Conservation (phyloP, 1,284 basidiomycete genomes). For the Mycena citricolor region DNA sequence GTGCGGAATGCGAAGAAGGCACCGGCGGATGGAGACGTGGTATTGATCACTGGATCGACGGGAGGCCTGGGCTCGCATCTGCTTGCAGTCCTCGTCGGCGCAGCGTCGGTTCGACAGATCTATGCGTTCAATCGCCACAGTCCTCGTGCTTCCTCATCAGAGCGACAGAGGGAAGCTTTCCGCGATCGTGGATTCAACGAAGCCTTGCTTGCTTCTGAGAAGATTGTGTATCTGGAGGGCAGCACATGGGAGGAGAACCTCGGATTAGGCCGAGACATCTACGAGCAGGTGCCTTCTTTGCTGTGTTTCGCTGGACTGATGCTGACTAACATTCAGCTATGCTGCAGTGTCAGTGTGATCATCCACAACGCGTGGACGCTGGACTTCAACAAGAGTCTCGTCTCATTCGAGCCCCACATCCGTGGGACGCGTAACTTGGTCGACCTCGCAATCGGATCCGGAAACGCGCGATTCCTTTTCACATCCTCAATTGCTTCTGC, state of each 20-base stretch:
- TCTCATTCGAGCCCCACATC: constrained; percentile 39
- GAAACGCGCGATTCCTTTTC: too few relatives aligned
- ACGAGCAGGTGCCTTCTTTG: not conserved
- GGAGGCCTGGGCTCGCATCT: constrained; percentile 32
- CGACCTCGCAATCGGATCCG: constrained; percentile 27
- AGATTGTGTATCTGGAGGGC: constrained; percentile 32
- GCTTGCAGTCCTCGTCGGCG: constrained; percentile 26
- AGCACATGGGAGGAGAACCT: constrained; percentile 27
- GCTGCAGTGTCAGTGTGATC: constrained; percentile 29
- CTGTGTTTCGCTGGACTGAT: not conserved
- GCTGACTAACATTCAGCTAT: too few relatives aligned
- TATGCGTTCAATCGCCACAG: constrained; percentile 35
- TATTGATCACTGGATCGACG: constrained; percentile 34
- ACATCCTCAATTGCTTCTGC: too few relatives aligned
- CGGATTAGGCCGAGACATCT: constrained; percentile 7
- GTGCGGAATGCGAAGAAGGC: not conserved
- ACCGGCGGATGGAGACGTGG: constrained; percentile 6
- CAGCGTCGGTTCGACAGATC: constrained; percentile 23
- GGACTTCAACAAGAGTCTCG: constrained; percentile 38
- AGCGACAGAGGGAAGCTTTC: constrained; percentile 31
- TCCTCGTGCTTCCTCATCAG: constrained; percentile 7
- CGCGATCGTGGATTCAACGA: constrained; percentile 32
- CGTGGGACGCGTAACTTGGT: constrained; percentile 34
- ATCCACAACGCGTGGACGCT: constrained; percentile 44
- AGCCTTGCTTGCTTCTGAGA: constrained; percentile 28